A percentile compares a stretch with the other conserved stretches of the same genome.
phyloP scores from a whole-genome alignment of 106 monocot species.

The Phalaenopsis aphrodite region DNA sequence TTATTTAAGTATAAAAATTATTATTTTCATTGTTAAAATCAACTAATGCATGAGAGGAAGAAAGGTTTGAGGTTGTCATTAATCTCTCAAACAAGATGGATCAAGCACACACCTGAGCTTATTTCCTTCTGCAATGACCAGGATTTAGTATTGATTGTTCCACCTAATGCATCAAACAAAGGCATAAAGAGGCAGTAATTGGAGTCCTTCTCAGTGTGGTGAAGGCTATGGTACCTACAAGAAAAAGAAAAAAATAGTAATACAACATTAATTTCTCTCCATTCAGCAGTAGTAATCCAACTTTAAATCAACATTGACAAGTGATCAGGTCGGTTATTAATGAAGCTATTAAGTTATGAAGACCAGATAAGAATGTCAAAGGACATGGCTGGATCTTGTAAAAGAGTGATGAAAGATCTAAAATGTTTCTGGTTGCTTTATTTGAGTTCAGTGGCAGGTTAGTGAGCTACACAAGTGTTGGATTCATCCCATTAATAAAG shows the following conservation, averaged over 20 bases:
- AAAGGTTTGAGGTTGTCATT: neutral
- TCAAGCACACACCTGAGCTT: conserved; percentile 30
- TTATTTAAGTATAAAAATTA: neutral
- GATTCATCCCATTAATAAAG: neutral
- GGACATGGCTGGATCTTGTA: neutral
- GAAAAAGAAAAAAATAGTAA: neutral
- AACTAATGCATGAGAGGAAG: neutral
- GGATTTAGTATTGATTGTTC: conserved; percentile 58
- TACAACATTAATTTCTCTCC: neutral
- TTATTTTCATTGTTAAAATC: neutral
- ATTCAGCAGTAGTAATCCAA: neutral
- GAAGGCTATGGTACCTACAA: conserved; percentile 79
- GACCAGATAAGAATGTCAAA: neutral
- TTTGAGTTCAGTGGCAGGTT: neutral
- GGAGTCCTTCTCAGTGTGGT: conserved; percentile 63
- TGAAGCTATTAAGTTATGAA: neutral
- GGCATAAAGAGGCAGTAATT: conserved; percentile 99
- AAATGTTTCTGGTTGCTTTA: neutral
- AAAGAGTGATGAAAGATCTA: neutral
- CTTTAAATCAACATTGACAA: neutral
- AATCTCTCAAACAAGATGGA: neutral
- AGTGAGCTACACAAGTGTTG: neutral
- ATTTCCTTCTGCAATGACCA: conserved; percentile 72
- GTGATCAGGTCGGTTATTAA: neutral
- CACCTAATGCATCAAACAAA: conserved; percentile 67